Evolutionary conservation across 2,329 filamentous ascomycete species (phyloP).

Genomic region (Mollisiaceae sp.): DNA sequence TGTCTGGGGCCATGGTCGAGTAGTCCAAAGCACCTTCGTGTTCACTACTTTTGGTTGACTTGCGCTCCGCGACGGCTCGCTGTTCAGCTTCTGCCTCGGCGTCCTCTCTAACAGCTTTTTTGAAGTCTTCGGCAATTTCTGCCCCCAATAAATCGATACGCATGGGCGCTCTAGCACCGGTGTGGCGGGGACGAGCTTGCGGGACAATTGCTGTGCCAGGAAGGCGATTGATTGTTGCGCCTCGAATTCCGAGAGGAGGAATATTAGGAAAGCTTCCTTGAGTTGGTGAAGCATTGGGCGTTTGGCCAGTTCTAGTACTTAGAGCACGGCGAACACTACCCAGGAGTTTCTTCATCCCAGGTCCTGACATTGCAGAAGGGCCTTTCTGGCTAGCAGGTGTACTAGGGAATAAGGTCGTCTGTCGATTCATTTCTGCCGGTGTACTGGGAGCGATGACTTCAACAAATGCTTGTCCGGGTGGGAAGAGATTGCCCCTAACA

Average conservation of each 20-base stretch:
- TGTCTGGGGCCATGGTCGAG: conserved; percentile 36
- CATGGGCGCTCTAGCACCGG: conserved; percentile 56
- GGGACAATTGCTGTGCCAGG: conserved; percentile 66
- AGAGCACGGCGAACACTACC: conserved; percentile 84
- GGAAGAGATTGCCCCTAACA: conserved; percentile 83
- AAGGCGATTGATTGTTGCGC: conserved; percentile 61
- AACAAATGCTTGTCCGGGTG: conserved; percentile 82
- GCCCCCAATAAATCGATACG: conserved; percentile 86
- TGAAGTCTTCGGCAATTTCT: conserved; percentile 78
- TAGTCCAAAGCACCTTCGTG: conserved; percentile 32
- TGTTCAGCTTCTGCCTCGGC: conserved; percentile 47
- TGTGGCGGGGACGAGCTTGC: conserved; percentile 53
- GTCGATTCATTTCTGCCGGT: conserved; percentile 50
- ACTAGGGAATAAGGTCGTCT: conserved; percentile 57
- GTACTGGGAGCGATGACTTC: conserved; percentile 64
- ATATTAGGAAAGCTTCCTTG: conserved; percentile 43
- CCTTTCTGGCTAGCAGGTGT: conserved; percentile 50
- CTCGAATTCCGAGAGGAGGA: conserved; percentile 41
- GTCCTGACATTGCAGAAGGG: conserved; percentile 66
- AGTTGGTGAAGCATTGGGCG: conserved; percentile 41
- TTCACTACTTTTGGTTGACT: conserved; percentile 27
- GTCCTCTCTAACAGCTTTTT: conserved; percentile 73
- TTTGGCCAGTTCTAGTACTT: conserved; percentile 55
- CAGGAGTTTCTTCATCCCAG: conserved; percentile 84
- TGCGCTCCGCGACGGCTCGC: conserved; percentile 35